Evolutionary conservation across 225 moss, liverwort and hornwort species (phyloP).

Genomic region (Neckera pumila): DNA sequence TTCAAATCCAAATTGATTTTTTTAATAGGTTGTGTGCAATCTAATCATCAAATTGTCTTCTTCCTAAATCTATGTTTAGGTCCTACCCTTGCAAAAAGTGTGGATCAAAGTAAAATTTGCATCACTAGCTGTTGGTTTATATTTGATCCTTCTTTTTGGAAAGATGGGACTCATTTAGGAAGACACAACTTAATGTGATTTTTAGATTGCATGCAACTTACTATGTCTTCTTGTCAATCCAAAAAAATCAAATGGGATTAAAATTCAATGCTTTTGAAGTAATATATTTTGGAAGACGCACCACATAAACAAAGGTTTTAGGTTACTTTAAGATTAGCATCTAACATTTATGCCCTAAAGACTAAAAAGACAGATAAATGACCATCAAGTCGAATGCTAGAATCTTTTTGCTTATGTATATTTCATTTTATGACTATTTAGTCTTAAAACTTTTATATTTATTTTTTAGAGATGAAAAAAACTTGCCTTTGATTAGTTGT

Average conservation of each 20-base stretch:
- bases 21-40: not conserved
- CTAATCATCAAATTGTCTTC: not conserved
- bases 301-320: not conserved
- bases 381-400: not conserved
- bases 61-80: accelerated
- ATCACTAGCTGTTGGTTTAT: not conserved
- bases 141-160: not conserved
- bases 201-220: too few relatives aligned
- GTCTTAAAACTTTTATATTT: not conserved
- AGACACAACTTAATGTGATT: not conserved
- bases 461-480: not conserved
- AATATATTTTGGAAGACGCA: accelerated
- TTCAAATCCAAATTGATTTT: not conserved
- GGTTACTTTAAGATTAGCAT: not conserved
- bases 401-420: not conserved
- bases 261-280: not conserved
- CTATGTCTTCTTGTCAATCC: too few relatives aligned
- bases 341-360: not conserved
- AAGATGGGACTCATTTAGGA: accelerated
- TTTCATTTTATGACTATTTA: not conserved
- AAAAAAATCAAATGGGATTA: not conserved
- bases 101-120: not conserved
- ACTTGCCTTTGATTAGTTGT: not conserved
- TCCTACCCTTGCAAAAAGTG: accelerated
- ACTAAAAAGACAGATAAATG: not conserved